A percentile compares a stretch with the other conserved stretches of the same genome.
These are phyloP conservation scores for Trapa incisa DNA, from an alignment of 345 rosid genomes.

Conservation along the genomic window DNA sequence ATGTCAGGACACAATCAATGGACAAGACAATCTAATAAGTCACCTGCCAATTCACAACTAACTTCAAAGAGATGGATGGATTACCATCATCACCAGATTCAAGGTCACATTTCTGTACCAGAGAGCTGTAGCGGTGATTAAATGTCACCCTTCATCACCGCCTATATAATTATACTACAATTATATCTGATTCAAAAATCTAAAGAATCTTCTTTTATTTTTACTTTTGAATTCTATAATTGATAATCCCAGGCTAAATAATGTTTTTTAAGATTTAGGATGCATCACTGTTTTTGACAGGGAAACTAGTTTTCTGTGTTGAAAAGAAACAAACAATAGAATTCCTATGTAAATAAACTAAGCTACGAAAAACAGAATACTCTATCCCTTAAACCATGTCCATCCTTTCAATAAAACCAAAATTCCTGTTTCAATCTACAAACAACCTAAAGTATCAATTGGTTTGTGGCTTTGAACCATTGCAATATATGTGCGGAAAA, in stretches of 20 bases:
- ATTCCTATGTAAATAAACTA: too few relatives aligned
- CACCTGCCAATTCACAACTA: not conserved
- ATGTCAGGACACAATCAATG: not conserved
- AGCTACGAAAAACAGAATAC: too few relatives aligned
- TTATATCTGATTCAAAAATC: not conserved
- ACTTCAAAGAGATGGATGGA: not conserved
- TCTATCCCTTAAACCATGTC: not conserved
- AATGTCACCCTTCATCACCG: not conserved
- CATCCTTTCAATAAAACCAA: not conserved
- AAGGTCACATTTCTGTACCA: not conserved
- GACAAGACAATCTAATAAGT: too few relatives aligned
- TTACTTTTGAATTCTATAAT: not conserved
- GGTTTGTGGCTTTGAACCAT: not conserved
- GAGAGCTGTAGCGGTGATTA: not conserved
- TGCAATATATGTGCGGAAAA: too few relatives aligned
- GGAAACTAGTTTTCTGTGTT: too few relatives aligned
- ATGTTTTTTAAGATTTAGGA: not conserved
- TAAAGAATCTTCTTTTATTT: not conserved
- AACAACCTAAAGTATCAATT: not conserved
- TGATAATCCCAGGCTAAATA: not conserved
- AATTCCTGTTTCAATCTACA: not conserved
- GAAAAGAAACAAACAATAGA: too few relatives aligned
- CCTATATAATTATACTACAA: not conserved
- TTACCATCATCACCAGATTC: not conserved
- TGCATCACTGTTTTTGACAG: too few relatives aligned